Percentiles rank a stretch among this genome's conserved stretches.
phyloP scores from a whole-genome alignment of 257 asterid species.

The Gardenia jasminoides region DNA sequence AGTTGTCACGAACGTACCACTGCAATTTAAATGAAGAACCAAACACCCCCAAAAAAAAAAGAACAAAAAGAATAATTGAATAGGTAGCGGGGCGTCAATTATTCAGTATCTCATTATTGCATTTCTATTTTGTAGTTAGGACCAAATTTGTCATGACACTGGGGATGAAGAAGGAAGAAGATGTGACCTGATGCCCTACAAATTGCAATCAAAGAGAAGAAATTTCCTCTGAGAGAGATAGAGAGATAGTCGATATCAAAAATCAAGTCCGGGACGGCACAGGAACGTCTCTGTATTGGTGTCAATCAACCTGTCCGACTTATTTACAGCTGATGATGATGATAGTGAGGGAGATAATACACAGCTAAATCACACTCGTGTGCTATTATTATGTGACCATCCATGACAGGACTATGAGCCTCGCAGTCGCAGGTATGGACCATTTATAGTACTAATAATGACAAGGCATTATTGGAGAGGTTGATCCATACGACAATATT shows the following conservation, averaged over 20 bases:
- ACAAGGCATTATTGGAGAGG: no score
- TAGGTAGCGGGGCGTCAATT: background rate
- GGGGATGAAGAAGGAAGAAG: background rate
- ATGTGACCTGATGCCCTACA: background rate
- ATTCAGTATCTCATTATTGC: conserved; percentile 3
- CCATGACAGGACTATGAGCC: conserved; percentile 4
- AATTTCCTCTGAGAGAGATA: background rate
- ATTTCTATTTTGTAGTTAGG: background rate
- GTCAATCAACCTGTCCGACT: background rate
- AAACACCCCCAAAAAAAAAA: background rate
- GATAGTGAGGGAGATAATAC: background rate
- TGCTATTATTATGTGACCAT: conserved; percentile 25
- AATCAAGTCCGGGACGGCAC: background rate
- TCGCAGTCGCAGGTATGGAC: conserved; percentile 26
- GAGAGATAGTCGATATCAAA: conserved; percentile 13
- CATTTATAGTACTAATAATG: background rate
- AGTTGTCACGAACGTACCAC: background rate
- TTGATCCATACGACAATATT: no score
- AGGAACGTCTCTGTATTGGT: background rate
- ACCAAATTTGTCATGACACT: background rate
- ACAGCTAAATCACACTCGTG: conserved; percentile 1
- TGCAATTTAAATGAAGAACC: background rate
- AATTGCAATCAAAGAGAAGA: background rate
- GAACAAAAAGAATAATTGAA: background rate
- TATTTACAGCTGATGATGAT: background rate